A percentile compares a stretch with the other conserved stretches of the same genome.
phyloP scores from a whole-genome alignment of 495 filamentous ascomycete genomes.

The Apodospora peruviana region DNA sequence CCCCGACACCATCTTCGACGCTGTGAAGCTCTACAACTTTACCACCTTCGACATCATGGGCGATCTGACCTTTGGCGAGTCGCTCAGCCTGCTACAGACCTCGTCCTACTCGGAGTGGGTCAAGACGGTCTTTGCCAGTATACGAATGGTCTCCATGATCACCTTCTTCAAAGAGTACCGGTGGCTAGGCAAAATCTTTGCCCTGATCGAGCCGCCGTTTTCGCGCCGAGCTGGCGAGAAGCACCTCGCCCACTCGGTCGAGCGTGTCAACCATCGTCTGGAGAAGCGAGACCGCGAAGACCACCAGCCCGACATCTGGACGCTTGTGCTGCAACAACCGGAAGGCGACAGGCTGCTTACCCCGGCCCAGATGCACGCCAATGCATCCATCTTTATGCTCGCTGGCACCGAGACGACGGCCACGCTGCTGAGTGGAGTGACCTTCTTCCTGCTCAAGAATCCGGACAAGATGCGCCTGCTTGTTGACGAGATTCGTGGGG shows the following conservation, averaged over 20 bases:
- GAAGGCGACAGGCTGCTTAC: not conserved
- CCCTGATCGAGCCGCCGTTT: not conserved
- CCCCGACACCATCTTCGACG: not conserved
- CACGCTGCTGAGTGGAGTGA: slow-evolving; percentile 31
- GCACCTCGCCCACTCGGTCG: not conserved
- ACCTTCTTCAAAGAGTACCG: not conserved
- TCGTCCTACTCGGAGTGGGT: not conserved
- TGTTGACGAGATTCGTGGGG: not conserved
- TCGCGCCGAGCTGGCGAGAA: not conserved
- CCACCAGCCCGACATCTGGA: not conserved
- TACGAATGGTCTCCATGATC: not conserved
- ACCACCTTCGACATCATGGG: not conserved
- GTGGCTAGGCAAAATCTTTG: not conserved
- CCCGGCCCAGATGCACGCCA: slow-evolving; percentile 8
- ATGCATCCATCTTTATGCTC: slow-evolving; percentile 29
- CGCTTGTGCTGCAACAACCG: not conserved
- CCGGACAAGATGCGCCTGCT: not conserved
- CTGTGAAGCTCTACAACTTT: not conserved
- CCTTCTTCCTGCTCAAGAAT: slow-evolving; percentile 32
- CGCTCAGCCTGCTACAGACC: not conserved
- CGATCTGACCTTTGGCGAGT: not conserved
- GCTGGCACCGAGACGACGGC: slow-evolving; percentile 50
- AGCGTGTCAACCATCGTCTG: not conserved
- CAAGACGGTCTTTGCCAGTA: not conserved
- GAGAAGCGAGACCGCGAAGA: not conserved